phyloP scores from a whole-genome alignment of 495 filamentous ascomycete genomes.

The Neurospora sp. region DNA sequence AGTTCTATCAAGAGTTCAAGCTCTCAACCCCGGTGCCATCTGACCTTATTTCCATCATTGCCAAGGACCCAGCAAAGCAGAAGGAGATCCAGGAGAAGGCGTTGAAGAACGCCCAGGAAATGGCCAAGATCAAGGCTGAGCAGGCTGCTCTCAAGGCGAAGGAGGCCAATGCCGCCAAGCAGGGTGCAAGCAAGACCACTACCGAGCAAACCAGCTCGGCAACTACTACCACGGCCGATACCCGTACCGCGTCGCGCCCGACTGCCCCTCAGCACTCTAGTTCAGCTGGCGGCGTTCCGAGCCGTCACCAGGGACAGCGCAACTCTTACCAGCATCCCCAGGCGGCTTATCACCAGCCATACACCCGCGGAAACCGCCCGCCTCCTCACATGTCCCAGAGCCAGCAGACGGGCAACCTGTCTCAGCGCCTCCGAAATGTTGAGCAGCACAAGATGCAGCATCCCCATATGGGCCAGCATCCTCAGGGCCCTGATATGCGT shows the following conservation, averaged over 20 bases:
- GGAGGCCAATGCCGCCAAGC: constrained; percentile 21
- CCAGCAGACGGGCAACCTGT: constrained; percentile 24
- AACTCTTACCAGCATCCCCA: constrained; percentile 16
- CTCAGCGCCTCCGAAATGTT: constrained; percentile 32
- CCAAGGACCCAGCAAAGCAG: constrained; percentile 90
- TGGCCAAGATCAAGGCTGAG: constrained; percentile 31
- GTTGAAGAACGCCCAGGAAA: constrained; percentile 53
- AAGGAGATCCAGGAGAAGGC: constrained; percentile 84
- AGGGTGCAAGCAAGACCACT: constrained; percentile 23
- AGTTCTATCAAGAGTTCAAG: constrained; percentile 90
- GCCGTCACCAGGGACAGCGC: constrained; percentile 22
- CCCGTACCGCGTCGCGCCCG: constrained; percentile 18
- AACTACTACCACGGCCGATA: constrained; percentile 16
- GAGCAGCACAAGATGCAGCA: constrained; percentile 36
- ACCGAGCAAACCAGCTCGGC: constrained; percentile 16
- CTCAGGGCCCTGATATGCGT: constrained; percentile 30
- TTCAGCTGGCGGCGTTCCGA: constrained; percentile 22
- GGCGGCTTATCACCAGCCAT: constrained; percentile 18
- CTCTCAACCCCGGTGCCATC: constrained; percentile 80
- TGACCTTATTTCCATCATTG: constrained; percentile 88
- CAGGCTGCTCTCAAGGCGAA: constrained; percentile 31
- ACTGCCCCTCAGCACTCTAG: constrained; percentile 21
- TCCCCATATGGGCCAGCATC: constrained; percentile 26
- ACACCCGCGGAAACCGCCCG: constrained; percentile 25
- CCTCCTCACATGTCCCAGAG: constrained; percentile 27